Percentiles rank a stretch among this genome's conserved stretches.
Evolutionary conservation across 2,329 filamentous ascomycete genomes (phyloP).

Genomic region (Lasiodiplodia citricola): DNA sequence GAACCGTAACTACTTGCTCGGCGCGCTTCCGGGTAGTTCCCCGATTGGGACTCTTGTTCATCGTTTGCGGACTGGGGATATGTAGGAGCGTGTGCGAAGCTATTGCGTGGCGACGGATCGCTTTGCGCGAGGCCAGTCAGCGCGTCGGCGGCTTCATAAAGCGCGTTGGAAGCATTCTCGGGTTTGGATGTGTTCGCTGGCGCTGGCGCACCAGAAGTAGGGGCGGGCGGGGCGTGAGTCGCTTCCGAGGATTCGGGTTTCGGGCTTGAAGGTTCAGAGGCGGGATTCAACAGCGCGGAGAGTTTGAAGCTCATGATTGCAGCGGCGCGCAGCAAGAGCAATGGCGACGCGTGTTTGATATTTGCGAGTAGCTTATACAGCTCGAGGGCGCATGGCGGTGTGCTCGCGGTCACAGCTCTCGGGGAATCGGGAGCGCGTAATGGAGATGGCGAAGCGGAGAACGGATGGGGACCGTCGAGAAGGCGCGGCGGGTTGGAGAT

Average conservation of each 20-base stretch:
- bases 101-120: slow-evolving; percentile 9
- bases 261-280: slow-evolving; percentile 26
- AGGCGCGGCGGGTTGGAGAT: slow-evolving; percentile 18
- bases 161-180: slow-evolving; percentile 27
- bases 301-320: slow-evolving; percentile 35
- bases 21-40: slow-evolving; percentile 30
- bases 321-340: not conserved
- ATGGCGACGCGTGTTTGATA: not conserved
- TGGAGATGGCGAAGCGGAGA: slow-evolving; percentile 22
- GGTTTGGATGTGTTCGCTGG: not conserved
- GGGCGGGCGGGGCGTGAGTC: not conserved
- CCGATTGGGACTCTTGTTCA: slow-evolving; percentile 11
- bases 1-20: slow-evolving; percentile 43
- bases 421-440: not conserved
- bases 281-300: slow-evolving; percentile 46
- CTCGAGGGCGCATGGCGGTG: slow-evolving; percentile 11
- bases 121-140: slow-evolving; percentile 41
- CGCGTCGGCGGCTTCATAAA: slow-evolving; percentile 48
- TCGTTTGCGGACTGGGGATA: not conserved
- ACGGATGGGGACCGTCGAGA: not conserved
- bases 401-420: not conserved
- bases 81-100: not conserved
- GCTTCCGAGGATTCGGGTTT: not conserved
- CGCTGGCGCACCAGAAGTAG: not conserved
- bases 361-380: not conserved